Evolutionary conservation across 2,329 filamentous ascomycete species (phyloP).

Genomic region (Sarocladiaceae sp.): DNA sequence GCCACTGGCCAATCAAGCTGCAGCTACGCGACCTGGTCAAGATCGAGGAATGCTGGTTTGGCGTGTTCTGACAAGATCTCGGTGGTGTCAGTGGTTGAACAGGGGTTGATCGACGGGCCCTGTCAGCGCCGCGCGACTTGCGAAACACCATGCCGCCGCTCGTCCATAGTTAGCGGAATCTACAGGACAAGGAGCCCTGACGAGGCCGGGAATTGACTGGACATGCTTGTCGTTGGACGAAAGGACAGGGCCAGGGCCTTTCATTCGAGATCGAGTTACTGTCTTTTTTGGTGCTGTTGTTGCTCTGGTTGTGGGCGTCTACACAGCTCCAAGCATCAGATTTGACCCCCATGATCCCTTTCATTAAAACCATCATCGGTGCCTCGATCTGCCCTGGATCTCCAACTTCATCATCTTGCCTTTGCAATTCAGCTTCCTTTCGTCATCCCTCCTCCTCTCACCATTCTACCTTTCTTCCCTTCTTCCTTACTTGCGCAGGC

Average conservation of each 20-base stretch:
- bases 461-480: neutral
- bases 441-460: neutral
- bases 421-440: neutral
- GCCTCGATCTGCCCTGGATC: neutral
- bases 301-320: neutral
- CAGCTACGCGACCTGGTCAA: neutral
- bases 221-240: too few species aligned
- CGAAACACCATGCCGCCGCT: slow-evolving; percentile 9
- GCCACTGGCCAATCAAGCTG: neutral
- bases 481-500: neutral
- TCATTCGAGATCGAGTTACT: neutral
- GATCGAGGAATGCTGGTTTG: slow-evolving; percentile 4
- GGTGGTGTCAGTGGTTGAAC: too few species aligned
- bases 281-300: neutral
- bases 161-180: slow-evolving; percentile 6
- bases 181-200: slow-evolving; percentile 4
- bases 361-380: slow-evolving; percentile 3
- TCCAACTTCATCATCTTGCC: neutral
- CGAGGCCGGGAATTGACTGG: neutral
- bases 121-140: slow-evolving; percentile 9
- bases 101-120: neutral
- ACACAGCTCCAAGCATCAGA: neutral
- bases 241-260: neutral
- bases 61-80: neutral
- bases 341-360: neutral